These are phyloP conservation scores for Solanum medicagineum DNA, from an alignment of 257 asterid genomes.

Conservation along the genomic window DNA sequence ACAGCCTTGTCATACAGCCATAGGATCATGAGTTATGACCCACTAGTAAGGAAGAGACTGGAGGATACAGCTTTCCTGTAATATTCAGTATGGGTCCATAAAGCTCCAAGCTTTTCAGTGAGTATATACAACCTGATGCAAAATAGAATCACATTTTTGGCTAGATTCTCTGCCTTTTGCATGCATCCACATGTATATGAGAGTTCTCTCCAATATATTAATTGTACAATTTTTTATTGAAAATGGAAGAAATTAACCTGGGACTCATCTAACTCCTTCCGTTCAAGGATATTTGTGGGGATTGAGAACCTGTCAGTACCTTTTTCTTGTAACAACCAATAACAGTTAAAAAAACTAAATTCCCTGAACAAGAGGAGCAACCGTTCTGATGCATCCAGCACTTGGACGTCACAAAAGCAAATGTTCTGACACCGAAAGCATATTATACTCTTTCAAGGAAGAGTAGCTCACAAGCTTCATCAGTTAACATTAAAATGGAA, in stretches of 20 bases:
- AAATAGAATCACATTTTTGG: not conserved
- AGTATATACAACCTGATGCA: not conserved
- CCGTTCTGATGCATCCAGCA: not conserved
- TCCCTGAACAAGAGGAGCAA: not conserved
- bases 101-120: not conserved
- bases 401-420: not conserved
- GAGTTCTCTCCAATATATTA: not conserved
- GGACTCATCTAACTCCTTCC: not conserved
- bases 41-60: not conserved
- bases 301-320: not conserved
- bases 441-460: not conserved
- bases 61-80: not conserved
- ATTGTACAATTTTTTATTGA: not conserved
- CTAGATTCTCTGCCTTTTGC: not conserved
- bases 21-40: not conserved
- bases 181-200: not conserved
- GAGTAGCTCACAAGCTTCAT: not conserved
- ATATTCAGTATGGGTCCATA: not conserved
- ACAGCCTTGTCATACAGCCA: not conserved
- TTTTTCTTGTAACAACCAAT: not conserved
- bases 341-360: not conserved
- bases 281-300: not conserved
- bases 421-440: not conserved
- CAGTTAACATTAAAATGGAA: not conserved
- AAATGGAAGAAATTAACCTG: not conserved